phyloP scores from a whole-genome alignment of 192 early-diverging fungal genomes.

The Entomortierella beljakovae region DNA sequence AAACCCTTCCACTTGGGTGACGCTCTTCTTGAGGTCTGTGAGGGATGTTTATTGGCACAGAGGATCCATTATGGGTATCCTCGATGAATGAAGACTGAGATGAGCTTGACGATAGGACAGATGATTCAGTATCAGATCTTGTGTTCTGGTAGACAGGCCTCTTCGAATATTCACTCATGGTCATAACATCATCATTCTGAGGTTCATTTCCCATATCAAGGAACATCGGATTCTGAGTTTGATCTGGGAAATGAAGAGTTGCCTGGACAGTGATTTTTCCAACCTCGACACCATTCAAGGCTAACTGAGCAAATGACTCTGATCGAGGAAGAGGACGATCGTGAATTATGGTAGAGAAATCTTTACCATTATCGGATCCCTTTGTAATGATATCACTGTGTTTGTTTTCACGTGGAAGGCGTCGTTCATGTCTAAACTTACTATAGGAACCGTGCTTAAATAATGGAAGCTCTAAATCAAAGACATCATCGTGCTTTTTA shows the following conservation, averaged over 20 bases:
- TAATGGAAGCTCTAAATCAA: constrained; percentile 41
- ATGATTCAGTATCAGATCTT: constrained; percentile 12
- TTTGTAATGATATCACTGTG: constrained; percentile 19
- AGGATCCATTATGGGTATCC: constrained; percentile 9
- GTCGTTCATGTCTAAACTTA: constrained; percentile 20
- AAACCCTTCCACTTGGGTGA: constrained; percentile 2
- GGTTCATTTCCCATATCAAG: constrained; percentile 31
- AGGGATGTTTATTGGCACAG: constrained; percentile 10
- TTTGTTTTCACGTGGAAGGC: neutral
- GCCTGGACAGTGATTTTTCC: constrained; percentile 44
- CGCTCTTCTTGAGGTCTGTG: neutral
- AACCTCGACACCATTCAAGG: constrained; percentile 49
- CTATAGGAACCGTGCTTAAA: constrained; percentile 48
- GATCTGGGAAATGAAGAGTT: constrained; percentile 42
- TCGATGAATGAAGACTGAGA: constrained; percentile 10
- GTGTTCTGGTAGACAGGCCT: neutral
- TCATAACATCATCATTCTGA: neutral
- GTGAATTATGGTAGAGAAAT: constrained; percentile 11
- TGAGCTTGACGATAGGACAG: constrained; percentile 13
- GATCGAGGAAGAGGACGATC: constrained; percentile 16
- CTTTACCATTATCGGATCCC: constrained; percentile 17
- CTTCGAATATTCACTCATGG: too few species aligned
- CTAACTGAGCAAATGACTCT: constrained; percentile 38
- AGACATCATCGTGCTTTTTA: constrained; percentile 40
- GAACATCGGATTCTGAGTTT: constrained; percentile 36